Base-by-base conservation (phyloP, 257 asterid species). In the Verbascum thapsus region DNA sequence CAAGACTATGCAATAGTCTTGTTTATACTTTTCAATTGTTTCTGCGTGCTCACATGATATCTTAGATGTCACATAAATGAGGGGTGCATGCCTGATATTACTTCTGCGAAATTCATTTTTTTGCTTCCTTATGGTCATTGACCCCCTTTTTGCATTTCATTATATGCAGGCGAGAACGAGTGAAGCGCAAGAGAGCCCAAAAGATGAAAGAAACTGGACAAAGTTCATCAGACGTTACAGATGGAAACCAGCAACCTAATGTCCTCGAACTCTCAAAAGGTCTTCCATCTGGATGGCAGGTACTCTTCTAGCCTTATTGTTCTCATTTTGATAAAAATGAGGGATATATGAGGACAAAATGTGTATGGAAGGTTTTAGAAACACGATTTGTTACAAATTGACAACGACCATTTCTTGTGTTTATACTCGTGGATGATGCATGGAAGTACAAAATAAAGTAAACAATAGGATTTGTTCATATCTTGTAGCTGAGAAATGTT, bases 211-310 rank as follows among this genome's bases (percentile, higher is more conserved):
- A 81, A 59, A 55, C 78, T 37, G 71, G 41, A 64, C 71, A 53
- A 55, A 72, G 53, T 48, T 72, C 82, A 39, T 56, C 83, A 52
- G 86, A 80, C 41, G 76, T 54, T 32, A 50, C 69, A 6, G 83
- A 68, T 68, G 79, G 66, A 69, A 70, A 57, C 53, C 67, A 69
- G 61, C 79, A 79, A 73, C 78, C 87, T n/a, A 79, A 87, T 80
- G 80, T 94, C 8, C 70, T 72, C 59, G 79, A 72, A 70, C 83
- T 81, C 22, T 82, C 96, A 0, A 85, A 62, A 69, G 87, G 80
- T 78, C 96, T 94, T 72, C 99, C 97, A 57, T 76, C 81, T 44
- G 95, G 95, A 41, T 94, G 99, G 99, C 87, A 85, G 97, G 99
- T 94, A 74, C 38, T 37, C 39, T 62, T 39, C 56, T 53, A 32